These are phyloP conservation scores for Pseudocohnilembus persalinus DNA, from an alignment of 169 alveolate genomes.

Conservation along the genomic window DNA sequence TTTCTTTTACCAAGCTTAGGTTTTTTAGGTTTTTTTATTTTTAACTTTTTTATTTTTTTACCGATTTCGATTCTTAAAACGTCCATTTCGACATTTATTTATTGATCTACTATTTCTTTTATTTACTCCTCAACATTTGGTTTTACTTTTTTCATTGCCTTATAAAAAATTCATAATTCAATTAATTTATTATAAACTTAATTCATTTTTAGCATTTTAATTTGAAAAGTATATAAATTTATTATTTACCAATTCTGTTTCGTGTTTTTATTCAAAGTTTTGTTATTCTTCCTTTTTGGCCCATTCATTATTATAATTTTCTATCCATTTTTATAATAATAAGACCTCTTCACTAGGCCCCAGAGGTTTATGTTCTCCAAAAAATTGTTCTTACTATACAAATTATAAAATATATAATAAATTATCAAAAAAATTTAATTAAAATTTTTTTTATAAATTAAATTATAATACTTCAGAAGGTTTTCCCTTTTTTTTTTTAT, in stretches of 20 bases:
- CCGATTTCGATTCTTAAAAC: slow-evolving; percentile 58
- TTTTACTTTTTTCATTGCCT: slow-evolving; percentile 58
- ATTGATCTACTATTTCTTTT: slow-evolving; percentile 70
- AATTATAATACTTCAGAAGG: slow-evolving; percentile 9
- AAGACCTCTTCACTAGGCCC: slow-evolving; percentile 68
- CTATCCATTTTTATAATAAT: slow-evolving; percentile 71
- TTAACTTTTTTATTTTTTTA: slow-evolving; percentile 60
- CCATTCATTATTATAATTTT: slow-evolving; percentile 67
- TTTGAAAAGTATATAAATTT: too few species aligned
- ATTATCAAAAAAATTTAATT: neutral
- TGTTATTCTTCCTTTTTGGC: slow-evolving; percentile 73
- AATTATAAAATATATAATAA: neutral
- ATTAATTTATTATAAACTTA: too few species aligned
- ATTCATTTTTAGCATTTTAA: too few species aligned
- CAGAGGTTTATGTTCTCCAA: slow-evolving; percentile 53
- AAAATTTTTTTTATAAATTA: neutral
- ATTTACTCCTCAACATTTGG: slow-evolving; percentile 72
- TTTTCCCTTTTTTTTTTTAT: slow-evolving; percentile 57
- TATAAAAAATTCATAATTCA: too few species aligned
- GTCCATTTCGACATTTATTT: slow-evolving; percentile 79
- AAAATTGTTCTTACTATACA: slow-evolving; percentile 37
- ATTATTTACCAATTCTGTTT: slow-evolving; percentile 37
- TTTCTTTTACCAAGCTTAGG: slow-evolving; percentile 42
- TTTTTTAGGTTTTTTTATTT: slow-evolving; percentile 43
- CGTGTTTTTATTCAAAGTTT: slow-evolving; percentile 65